Evolutionary conservation across 2,329 filamentous ascomycete species (phyloP).

Genomic region (Fusarium goolgardi): DNA sequence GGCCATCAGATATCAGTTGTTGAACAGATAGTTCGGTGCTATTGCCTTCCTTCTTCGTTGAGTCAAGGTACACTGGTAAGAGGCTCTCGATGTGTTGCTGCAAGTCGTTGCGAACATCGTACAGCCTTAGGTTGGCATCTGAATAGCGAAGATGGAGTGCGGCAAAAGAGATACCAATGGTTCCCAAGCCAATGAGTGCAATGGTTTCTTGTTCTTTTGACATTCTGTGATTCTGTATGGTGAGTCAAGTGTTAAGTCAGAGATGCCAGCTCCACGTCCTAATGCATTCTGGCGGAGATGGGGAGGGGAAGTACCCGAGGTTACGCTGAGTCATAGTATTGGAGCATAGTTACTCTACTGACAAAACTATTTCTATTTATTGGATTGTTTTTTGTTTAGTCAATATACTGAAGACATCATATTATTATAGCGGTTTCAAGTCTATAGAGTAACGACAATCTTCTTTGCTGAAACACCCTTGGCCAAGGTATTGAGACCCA

Average conservation of each 20-base stretch:
- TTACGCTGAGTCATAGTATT: not conserved
- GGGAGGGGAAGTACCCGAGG: conserved; percentile 25
- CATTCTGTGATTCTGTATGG: not conserved
- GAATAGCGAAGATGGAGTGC: conserved; percentile 33
- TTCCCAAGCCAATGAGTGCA: conserved; percentile 31
- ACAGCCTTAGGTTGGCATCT: conserved; percentile 19
- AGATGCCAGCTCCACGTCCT: not conserved
- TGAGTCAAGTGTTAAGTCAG: no score
- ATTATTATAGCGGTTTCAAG: no score
- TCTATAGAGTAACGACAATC: conserved; percentile 16
- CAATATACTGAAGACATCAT: no score
- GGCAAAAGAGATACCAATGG: conserved; percentile 35
- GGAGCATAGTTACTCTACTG: not conserved
- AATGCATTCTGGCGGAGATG: conserved; percentile 13
- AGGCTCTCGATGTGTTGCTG: conserved; percentile 29
- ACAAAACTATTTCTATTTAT: not conserved
- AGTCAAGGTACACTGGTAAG: conserved; percentile 24
- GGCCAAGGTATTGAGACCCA: conserved; percentile 18
- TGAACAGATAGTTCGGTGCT: rapidly evolving
- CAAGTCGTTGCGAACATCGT: conserved; percentile 31
- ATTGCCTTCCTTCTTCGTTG: not conserved
- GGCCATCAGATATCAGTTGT: conserved; percentile 2
- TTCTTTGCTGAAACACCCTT: conserved; percentile 35
- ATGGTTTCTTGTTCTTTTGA: conserved; percentile 17
- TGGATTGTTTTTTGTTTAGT: no score